Conservation (phyloP, 805 yeast species). For the Yarrowia divulgata region DNA sequence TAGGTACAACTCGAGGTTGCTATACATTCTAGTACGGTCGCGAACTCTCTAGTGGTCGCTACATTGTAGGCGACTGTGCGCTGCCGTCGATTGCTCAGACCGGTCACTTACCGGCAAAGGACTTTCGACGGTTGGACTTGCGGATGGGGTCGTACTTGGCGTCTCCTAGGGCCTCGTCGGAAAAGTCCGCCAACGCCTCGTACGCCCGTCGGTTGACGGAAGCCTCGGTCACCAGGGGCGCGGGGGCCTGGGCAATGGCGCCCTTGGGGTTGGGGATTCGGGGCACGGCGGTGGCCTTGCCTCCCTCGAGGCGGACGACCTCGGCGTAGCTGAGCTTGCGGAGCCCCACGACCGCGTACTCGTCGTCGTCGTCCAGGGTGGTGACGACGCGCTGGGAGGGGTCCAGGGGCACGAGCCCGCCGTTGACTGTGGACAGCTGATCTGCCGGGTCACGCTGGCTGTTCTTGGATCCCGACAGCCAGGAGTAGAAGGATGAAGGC, state of each 20-base stretch:
- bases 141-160: constrained; percentile 33
- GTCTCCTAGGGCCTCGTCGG: constrained; percentile 34
- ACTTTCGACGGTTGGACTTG: constrained; percentile 37
- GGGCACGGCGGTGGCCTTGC: constrained; percentile 38
- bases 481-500: constrained; percentile 36
- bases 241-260: background rate
- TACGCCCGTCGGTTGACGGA: constrained; percentile 30
- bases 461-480: constrained; percentile 34
- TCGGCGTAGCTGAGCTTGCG: constrained; percentile 63
- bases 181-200: constrained; percentile 33
- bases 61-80: too few relatives aligned
- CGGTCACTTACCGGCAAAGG: constrained; percentile 31
- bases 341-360: constrained; percentile 57
- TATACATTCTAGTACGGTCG: constrained; percentile 16
- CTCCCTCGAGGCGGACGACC: constrained; percentile 52
- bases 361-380: constrained; percentile 46
- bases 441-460: constrained; percentile 31
- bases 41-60: background rate
- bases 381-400: constrained; percentile 37
- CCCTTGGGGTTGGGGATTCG: constrained; percentile 36
- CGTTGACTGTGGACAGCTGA: constrained; percentile 37
- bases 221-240: constrained; percentile 30
- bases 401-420: constrained; percentile 37
- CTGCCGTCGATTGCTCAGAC: too few relatives aligned
- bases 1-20: constrained; percentile 20